Conservation (phyloP, 208 protist species). For the Crithidia brevicula region DNA sequence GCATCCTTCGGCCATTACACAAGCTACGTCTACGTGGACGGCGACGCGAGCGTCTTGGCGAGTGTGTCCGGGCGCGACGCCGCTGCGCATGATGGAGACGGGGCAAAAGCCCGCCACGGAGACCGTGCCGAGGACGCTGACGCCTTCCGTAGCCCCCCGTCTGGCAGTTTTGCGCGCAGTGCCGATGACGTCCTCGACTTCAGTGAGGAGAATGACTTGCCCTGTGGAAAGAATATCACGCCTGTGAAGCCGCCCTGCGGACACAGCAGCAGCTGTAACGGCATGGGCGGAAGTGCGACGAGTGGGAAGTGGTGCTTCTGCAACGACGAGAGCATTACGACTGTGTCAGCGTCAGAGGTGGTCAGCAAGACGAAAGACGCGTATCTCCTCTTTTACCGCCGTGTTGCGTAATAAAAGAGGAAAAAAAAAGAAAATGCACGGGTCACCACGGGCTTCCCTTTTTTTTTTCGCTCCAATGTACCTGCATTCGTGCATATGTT, state of each 20-base stretch:
- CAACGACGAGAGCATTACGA: conserved; percentile 67
- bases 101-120: background rate
- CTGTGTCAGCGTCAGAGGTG: conserved; percentile 40
- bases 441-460: no score
- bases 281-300: background rate
- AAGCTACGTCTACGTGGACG: conserved; percentile 60
- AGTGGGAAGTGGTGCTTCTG: conserved; percentile 73
- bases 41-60: conserved; percentile 8
- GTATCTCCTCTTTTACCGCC: conserved; percentile 85
- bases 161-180: conserved; percentile 10
- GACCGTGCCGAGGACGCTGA: background rate
- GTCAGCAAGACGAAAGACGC: conserved; percentile 50
- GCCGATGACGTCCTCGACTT: background rate
- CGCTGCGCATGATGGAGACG: background rate
- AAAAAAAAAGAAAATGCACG: background rate
- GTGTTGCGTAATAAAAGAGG: background rate
- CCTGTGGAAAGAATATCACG: conserved; percentile 2
- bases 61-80: background rate
- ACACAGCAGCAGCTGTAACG: background rate
- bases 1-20: conserved; percentile 83
- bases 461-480: background rate
- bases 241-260: background rate
- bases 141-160: background rate
- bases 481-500: no score
- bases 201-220: conserved; percentile 6